phyloP scores from a whole-genome alignment of 2,329 filamentous ascomycete species.

The Metarhizium album region DNA sequence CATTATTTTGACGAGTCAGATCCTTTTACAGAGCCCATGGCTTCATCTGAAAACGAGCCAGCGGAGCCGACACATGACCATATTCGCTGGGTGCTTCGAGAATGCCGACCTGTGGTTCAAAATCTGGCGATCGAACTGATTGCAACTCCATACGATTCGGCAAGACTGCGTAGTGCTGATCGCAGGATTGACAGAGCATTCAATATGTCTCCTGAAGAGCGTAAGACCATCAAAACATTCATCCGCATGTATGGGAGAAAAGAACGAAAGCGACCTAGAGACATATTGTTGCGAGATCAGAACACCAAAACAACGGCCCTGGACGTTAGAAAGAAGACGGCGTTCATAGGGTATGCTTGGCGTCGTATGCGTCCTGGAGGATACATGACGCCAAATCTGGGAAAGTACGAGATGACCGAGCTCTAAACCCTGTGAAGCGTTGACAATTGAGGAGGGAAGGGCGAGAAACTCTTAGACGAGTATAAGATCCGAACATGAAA shows the following conservation, averaged over 20 bases:
- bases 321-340: conserved; percentile 67
- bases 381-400: conserved; percentile 13
- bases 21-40: conserved; percentile 53
- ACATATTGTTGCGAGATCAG: conserved; percentile 70
- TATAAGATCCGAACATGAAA: neutral
- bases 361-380: conserved; percentile 35
- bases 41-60: conserved; percentile 29
- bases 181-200: conserved; percentile 32
- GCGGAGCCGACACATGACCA: conserved; percentile 19
- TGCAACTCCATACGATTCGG: conserved; percentile 35
- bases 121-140: conserved; percentile 34
- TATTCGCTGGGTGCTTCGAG: conserved; percentile 21
- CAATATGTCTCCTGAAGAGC: conserved; percentile 24
- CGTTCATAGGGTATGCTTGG: conserved; percentile 88
- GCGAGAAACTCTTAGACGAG: neutral
- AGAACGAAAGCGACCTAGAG: conserved; percentile 71
- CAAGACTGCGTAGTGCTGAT: conserved; percentile 38
- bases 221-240: conserved; percentile 37
- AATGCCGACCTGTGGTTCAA: conserved; percentile 31
- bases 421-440: conserved; percentile 4
- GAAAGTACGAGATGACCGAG: neutral
- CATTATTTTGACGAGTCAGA: conserved; percentile 86
- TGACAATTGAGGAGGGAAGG: neutral
- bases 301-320: conserved; percentile 56
- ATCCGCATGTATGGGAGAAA: conserved; percentile 43